Evolutionary conservation across 2,329 filamentous ascomycete species (phyloP).

Genomic region (Daldinia sp.): DNA sequence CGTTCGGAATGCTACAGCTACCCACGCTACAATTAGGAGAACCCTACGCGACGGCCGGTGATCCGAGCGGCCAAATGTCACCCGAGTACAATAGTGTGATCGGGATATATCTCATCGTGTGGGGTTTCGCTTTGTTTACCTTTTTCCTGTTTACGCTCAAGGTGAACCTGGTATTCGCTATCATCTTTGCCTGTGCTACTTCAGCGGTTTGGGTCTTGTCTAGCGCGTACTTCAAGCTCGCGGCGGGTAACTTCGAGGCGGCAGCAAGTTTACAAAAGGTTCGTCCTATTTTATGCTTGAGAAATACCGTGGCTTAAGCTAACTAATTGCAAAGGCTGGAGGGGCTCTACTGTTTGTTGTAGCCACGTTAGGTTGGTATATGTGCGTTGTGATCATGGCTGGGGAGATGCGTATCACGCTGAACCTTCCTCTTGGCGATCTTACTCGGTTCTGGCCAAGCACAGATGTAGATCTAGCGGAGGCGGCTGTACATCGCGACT

Average conservation of each 20-base stretch:
- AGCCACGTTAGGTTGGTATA: constrained; percentile 59
- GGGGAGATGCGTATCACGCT: constrained; percentile 60
- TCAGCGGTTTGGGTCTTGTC: constrained; percentile 55
- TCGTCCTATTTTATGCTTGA: constrained; percentile 12
- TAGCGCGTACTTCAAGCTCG: constrained; percentile 59
- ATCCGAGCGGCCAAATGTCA: constrained; percentile 54
- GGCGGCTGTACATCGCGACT: constrained; percentile 31
- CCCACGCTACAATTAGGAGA: constrained; percentile 57
- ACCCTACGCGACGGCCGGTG: constrained; percentile 53
- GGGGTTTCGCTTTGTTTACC: constrained; percentile 61
- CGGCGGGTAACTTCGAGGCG: constrained; percentile 52
- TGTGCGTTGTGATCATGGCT: constrained; percentile 62
- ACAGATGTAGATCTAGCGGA: constrained; percentile 47
- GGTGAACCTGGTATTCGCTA: constrained; percentile 59
- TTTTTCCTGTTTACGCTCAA: constrained; percentile 60
- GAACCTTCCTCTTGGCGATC: constrained; percentile 59
- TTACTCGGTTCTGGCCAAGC: constrained; percentile 58
- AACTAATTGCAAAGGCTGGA: constrained; percentile 43
- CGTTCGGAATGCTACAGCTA: constrained; percentile 59
- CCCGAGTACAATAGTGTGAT: constrained; percentile 58
- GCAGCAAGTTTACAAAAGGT: constrained; percentile 56
- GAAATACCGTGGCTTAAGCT: neutral
- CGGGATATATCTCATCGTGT: constrained; percentile 59
- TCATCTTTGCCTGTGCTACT: constrained; percentile 58
- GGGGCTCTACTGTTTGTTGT: constrained; percentile 56